These are phyloP conservation scores for Trichoderma sp. DNA, from an alignment of 2,329 filamentous ascomycete species.

Conservation along the genomic window DNA sequence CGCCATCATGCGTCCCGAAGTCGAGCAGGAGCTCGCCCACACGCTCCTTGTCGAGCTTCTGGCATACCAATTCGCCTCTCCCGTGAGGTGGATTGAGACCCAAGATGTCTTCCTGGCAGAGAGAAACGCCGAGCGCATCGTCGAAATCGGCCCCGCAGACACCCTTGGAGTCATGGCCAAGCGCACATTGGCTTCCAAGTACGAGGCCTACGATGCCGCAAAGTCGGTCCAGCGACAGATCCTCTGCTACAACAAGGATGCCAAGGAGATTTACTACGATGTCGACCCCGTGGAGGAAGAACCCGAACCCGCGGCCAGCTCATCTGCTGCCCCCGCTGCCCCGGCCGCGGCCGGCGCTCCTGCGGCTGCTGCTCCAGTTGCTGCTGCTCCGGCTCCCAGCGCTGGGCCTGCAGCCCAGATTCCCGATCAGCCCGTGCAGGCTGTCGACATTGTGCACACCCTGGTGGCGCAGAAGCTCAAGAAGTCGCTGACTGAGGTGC, in stretches of 20 bases:
- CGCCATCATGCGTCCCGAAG: slow-evolving; percentile 87
- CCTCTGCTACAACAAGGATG: slow-evolving; percentile 98
- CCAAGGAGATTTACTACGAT: slow-evolving; percentile 99
- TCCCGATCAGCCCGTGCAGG: slow-evolving; percentile 82
- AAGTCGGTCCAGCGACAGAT: slow-evolving; percentile 96
- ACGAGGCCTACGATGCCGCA: slow-evolving; percentile 97
- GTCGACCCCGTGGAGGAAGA: slow-evolving; percentile 95
- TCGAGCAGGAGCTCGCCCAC: slow-evolving; percentile 98
- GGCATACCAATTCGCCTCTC: slow-evolving; percentile 98
- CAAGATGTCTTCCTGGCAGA: slow-evolving; percentile 99
- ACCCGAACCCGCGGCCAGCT: slow-evolving; percentile 59
- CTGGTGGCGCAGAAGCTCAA: slow-evolving; percentile 97
- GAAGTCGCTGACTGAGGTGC: slow-evolving; percentile 86
- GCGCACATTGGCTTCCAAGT: slow-evolving; percentile 92
- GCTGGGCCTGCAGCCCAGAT: slow-evolving; percentile 86
- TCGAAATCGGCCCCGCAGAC: slow-evolving; percentile 95
- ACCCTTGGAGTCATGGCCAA: slow-evolving; percentile 98
- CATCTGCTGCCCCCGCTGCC: slow-evolving; percentile 18
- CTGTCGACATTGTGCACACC: slow-evolving; percentile 84
- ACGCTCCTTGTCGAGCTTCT: slow-evolving; percentile 97
- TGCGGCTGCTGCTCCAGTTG: slow-evolving; percentile 54
- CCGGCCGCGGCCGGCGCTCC: slow-evolving; percentile 45
- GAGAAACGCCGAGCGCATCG: slow-evolving; percentile 93
- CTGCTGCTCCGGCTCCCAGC: slow-evolving; percentile 65
- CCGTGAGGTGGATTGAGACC: slow-evolving; percentile 99